A percentile compares a stretch with the other conserved stretches of the same genome.
These are phyloP conservation scores for Sutorius australiensis DNA, from an alignment of 768 basidiomycete genomes.

Conservation along the genomic window DNA sequence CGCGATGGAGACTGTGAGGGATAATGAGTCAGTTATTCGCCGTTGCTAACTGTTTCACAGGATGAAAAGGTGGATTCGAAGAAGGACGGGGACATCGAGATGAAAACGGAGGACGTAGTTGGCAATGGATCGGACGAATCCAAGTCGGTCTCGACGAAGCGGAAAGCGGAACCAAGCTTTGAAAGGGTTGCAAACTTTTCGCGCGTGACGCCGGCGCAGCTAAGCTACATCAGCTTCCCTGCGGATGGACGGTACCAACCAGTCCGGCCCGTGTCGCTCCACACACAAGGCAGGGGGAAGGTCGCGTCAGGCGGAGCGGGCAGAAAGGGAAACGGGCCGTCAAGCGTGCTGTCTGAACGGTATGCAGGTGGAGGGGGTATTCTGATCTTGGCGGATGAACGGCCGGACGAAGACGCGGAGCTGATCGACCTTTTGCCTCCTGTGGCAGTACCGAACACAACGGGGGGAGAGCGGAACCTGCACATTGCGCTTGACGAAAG, in stretches of 20 bases:
- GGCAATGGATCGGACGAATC: constrained; percentile 56
- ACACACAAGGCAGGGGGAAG: constrained; percentile 35
- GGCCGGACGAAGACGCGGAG: constrained; percentile 67
- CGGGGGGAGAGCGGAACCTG: constrained; percentile 28
- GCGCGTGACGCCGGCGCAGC: constrained; percentile 86
- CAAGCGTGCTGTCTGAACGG: constrained; percentile 47
- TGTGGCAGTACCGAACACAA: constrained; percentile 25
- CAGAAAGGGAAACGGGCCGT: constrained; percentile 30
- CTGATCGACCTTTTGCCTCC: constrained; percentile 63
- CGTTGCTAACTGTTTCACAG: constrained; percentile 31
- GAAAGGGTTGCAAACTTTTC: constrained; percentile 85
- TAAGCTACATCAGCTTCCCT: constrained; percentile 82
- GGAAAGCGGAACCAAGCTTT: constrained; percentile 69
- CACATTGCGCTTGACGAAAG: constrained; percentile 71
- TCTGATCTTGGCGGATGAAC: constrained; percentile 72
- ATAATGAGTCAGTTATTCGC: neutral
- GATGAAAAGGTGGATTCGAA: constrained; percentile 53
- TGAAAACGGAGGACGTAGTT: constrained; percentile 67
- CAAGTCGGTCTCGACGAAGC: constrained; percentile 47
- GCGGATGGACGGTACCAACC: constrained; percentile 79
- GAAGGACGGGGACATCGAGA: constrained; percentile 67
- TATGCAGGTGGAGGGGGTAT: constrained; percentile 85
- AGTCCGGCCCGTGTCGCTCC: constrained; percentile 70
- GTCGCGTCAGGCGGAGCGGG: constrained; percentile 19
- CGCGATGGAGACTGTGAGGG: constrained; percentile 74